Conservation (phyloP, 2,329 filamentous ascomycete genomes). For the Coniochaeta prunicola region DNA sequence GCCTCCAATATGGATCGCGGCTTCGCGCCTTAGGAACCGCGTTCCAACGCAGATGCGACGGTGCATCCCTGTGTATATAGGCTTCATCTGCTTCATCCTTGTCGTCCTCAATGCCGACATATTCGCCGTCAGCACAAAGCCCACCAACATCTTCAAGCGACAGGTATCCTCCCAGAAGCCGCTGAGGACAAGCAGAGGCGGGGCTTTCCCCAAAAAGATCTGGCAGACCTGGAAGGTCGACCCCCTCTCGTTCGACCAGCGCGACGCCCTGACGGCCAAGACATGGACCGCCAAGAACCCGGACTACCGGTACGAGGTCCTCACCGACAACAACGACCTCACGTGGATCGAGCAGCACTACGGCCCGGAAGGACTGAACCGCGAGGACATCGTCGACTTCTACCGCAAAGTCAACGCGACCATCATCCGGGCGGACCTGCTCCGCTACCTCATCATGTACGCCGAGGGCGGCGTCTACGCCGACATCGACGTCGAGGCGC, state of each 20-base stretch:
- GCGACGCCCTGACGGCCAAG: conserved; percentile 51
- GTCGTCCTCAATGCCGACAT: conserved; percentile 34
- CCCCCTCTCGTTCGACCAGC: conserved; percentile 55
- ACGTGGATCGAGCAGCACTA: conserved; percentile 62
- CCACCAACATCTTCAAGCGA: background rate
- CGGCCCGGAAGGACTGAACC: conserved; percentile 53
- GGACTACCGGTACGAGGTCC: conserved; percentile 55
- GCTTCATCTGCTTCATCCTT: conserved; percentile 31
- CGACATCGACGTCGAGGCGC: conserved; percentile 55
- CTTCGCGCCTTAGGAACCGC: conserved; percentile 11
- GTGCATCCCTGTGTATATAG: conserved; percentile 33
- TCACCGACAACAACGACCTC: conserved; percentile 59
- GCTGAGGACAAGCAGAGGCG: background rate
- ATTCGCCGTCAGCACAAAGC: conserved; percentile 10
- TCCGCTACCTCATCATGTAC: conserved; percentile 19
- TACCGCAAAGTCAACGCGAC: conserved; percentile 50
- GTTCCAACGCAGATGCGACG: conserved; percentile 28
- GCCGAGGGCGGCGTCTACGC: conserved; percentile 39
- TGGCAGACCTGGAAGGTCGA: conserved; percentile 70
- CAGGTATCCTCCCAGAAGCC: background rate
- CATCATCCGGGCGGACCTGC: conserved; percentile 34
- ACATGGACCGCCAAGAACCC: conserved; percentile 62
- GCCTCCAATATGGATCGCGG: conserved; percentile 4
- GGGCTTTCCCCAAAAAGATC: conserved; percentile 54
- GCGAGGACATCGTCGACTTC: conserved; percentile 52